These are phyloP conservation scores for Metarhizium sp. DNA, from an alignment of 2,329 filamentous ascomycete genomes.

Conservation along the genomic window DNA sequence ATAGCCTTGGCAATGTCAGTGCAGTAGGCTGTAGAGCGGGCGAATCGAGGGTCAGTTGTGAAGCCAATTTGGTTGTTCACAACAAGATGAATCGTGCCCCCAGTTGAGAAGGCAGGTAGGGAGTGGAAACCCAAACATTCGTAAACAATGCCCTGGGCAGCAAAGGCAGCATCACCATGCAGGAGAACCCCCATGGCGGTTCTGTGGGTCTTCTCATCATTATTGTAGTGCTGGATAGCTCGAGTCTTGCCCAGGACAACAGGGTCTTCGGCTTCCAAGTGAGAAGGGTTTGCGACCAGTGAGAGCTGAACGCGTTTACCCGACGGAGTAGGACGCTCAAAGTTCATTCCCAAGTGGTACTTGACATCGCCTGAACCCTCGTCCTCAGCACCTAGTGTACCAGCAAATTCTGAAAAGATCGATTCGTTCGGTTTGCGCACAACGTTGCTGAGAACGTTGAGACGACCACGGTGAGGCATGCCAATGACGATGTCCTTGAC, in stretches of 20 bases:
- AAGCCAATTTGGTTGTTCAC: slow-evolving; percentile 99
- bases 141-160: slow-evolving; percentile 94
- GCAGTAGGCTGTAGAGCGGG: slow-evolving; percentile 96
- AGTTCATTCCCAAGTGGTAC: slow-evolving; percentile 99
- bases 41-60: slow-evolving; percentile 95
- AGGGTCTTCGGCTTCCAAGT: slow-evolving; percentile 95
- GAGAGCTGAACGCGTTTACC: slow-evolving; percentile 99
- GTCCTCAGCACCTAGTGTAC: slow-evolving; percentile 76
- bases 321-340: slow-evolving; percentile 94
- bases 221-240: slow-evolving; percentile 98
- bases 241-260: slow-evolving; percentile 96
- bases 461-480: slow-evolving; percentile 97
- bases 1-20: slow-evolving; percentile 99
- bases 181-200: slow-evolving; percentile 93
- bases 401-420: slow-evolving; percentile 97
- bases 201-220: slow-evolving; percentile 80
- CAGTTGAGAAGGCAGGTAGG: slow-evolving; percentile 91
- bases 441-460: slow-evolving; percentile 97
- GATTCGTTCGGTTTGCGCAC: slow-evolving; percentile 99
- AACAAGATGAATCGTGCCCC: slow-evolving; percentile 91
- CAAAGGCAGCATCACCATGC: slow-evolving; percentile 95
- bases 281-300: slow-evolving; percentile 94
- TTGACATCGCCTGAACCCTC: slow-evolving; percentile 98
- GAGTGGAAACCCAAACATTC: slow-evolving; percentile 97
- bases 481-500: slow-evolving; percentile 99